These are phyloP conservation scores for Rhizopogon vesiculosus DNA, from an alignment of 768 basidiomycete species.

Conservation along the genomic window DNA sequence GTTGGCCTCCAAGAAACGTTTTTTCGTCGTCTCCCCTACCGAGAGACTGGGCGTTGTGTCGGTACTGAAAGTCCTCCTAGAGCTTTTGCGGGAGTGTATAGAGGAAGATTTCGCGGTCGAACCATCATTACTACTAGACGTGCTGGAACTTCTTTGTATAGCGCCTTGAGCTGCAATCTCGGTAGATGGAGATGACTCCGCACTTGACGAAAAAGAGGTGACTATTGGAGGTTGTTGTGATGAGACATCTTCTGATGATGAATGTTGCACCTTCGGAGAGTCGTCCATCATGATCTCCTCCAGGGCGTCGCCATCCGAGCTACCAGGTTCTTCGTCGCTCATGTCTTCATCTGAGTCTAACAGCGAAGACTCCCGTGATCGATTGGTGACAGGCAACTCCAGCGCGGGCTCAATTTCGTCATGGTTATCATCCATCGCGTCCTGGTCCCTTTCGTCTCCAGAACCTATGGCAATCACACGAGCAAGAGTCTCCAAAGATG, in stretches of 20 bases:
- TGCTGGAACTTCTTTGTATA: conserved; percentile 22
- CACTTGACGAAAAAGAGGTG: conserved; percentile 23
- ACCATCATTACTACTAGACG: conserved; percentile 24
- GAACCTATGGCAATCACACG: conserved; percentile 70
- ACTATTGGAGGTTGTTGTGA: conserved; percentile 29
- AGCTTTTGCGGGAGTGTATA: conserved; percentile 50
- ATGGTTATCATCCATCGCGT: conserved; percentile 52
- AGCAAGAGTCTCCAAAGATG: conserved; percentile 81
- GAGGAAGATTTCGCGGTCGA: conserved; percentile 30
- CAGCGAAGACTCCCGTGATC: conserved; percentile 45
- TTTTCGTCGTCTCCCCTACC: conserved; percentile 79
- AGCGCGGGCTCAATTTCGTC: conserved; percentile 57
- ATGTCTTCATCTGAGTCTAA: conserved; percentile 77
- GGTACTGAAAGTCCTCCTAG: conserved; percentile 38
- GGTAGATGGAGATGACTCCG: conserved; percentile 23
- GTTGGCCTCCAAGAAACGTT: conserved; percentile 66
- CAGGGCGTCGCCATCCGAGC: conserved; percentile 76
- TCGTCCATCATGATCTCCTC: conserved; percentile 81
- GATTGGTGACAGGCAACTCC: conserved; percentile 62
- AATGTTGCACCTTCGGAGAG: conserved; percentile 31
- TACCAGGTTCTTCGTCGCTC: conserved; percentile 65
- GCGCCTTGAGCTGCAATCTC: conserved; percentile 24
- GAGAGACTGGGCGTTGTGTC: conserved; percentile 38
- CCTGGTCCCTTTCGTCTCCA: conserved; percentile 48
- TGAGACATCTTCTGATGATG: conserved; percentile 24